Percentiles rank a stretch among this genome's conserved stretches.
These are phyloP conservation scores for Pseudophaeomoniella oleicola DNA, from an alignment of 2,329 filamentous ascomycete genomes.

Conservation along the genomic window DNA sequence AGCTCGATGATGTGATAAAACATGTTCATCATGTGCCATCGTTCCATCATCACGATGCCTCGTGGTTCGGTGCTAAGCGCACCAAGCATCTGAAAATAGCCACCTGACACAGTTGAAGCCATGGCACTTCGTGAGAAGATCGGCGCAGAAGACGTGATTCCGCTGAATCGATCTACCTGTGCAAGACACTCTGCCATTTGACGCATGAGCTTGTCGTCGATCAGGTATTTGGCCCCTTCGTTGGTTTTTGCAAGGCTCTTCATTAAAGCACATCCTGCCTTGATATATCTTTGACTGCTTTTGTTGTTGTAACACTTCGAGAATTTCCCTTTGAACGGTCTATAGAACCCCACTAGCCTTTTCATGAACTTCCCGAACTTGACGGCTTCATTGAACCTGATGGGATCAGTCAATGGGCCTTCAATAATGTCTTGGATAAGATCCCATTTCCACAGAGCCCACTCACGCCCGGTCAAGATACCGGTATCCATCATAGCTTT, in stretches of 20 bases:
- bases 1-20: conserved; percentile 96
- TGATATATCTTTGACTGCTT: conserved; percentile 85
- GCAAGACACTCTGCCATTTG: conserved; percentile 93
- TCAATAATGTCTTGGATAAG: conserved; percentile 82
- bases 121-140: conserved; percentile 80
- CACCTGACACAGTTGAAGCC: conserved; percentile 72
- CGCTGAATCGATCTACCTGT: conserved; percentile 76
- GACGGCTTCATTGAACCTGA: conserved; percentile 83
- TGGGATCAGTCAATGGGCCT: conserved; percentile 78
- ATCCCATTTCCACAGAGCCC: conserved; percentile 95
- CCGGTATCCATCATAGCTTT: conserved; percentile 55
- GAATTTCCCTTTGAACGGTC: conserved; percentile 93
- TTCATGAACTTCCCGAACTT: conserved; percentile 95
- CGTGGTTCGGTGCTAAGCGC: conserved; percentile 68
- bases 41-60: conserved; percentile 77
- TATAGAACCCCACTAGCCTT: conserved; percentile 82
- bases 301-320: conserved; percentile 81
- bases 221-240: conserved; percentile 72
- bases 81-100: conserved; percentile 88
- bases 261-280: conserved; percentile 76
- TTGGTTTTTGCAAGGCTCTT: conserved; percentile 71
- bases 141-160: conserved; percentile 55
- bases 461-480: conserved; percentile 79
- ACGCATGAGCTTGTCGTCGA: conserved; percentile 81
- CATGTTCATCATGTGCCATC: conserved; percentile 99